Conservation (phyloP, 2,329 filamentous ascomycete species). For the Alternaria atra region DNA sequence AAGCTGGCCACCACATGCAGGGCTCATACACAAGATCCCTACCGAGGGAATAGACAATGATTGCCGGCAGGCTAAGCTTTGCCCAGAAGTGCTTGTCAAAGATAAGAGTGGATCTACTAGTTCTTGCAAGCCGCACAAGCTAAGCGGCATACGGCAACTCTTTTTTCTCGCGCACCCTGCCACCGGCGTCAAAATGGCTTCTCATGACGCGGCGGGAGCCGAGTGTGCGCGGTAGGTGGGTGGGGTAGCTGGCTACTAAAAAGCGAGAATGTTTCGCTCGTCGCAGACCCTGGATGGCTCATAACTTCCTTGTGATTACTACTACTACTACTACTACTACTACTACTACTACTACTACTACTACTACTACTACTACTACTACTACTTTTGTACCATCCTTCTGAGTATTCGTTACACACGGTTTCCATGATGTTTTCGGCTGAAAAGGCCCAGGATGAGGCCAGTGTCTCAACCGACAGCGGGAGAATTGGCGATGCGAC, state of each 20-base stretch:
- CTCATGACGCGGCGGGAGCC: slow-evolving; percentile 20
- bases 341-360: neutral
- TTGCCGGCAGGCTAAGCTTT: slow-evolving; percentile 17
- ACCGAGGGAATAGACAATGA: neutral
- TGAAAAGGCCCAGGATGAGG: slow-evolving; percentile 25
- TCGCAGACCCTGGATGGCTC: neutral
- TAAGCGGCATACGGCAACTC: slow-evolving; percentile 23
- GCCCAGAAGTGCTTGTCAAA: slow-evolving; percentile 25
- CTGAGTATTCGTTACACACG: neutral
- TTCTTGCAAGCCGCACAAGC: slow-evolving; percentile 11
- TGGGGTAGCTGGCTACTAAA: slow-evolving; percentile 8
- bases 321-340: neutral
- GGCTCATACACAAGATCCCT: neutral
- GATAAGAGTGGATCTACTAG: slow-evolving; percentile 29
- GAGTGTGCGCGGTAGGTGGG: slow-evolving; percentile 4
- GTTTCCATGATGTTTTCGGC: neutral
- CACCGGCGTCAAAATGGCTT: slow-evolving; percentile 11
- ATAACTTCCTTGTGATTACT: neutral
- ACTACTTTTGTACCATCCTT: neutral
- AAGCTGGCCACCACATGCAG: neutral
- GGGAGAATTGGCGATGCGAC: slow-evolving; percentile 7
- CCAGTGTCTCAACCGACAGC: slow-evolving; percentile 22
- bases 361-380: neutral
- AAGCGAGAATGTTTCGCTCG: neutral
- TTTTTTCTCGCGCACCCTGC: neutral